Evolutionary conservation across 768 basidiomycete genomes (phyloP).

Genomic region (Trametes punicea): DNA sequence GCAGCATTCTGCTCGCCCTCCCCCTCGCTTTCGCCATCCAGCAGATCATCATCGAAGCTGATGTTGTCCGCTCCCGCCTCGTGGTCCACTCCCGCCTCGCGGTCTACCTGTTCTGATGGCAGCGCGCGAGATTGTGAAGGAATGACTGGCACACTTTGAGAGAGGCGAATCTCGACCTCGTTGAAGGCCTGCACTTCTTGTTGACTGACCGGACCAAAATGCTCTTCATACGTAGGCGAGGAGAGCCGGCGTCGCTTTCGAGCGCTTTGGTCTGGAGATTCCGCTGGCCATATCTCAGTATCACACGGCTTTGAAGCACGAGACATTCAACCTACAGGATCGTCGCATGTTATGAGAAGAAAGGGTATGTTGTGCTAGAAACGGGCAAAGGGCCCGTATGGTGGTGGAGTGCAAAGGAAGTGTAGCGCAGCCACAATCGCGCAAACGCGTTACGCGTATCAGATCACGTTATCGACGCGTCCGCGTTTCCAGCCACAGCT

Average conservation of each 20-base stretch:
- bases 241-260: constrained; percentile 60
- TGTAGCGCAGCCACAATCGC: constrained; percentile 6
- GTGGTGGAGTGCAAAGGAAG: not conserved
- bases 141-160: not conserved
- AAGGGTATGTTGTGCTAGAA: not conserved
- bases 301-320: not conserved
- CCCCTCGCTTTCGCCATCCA: not conserved
- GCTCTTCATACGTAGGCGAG: constrained; percentile 58
- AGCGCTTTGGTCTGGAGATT: constrained; percentile 10
- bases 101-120: constrained; percentile 1
- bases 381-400: not conserved
- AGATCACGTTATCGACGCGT: constrained; percentile 4
- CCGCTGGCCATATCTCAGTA: not conserved
- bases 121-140: constrained; percentile 3
- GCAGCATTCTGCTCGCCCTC: not conserved
- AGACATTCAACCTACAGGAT: constrained; percentile 4
- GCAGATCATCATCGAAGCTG: not conserved
- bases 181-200: constrained; percentile 49
- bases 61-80: not conserved
- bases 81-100: not conserved
- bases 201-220: constrained; percentile 40
- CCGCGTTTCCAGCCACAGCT: too few relatives aligned
- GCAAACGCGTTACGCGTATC: constrained; percentile 9
- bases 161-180: constrained; percentile 16
- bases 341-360: not conserved